Evolutionary conservation across 805 yeast species (phyloP).

Genomic region (Torulaspora franciscae): DNA sequence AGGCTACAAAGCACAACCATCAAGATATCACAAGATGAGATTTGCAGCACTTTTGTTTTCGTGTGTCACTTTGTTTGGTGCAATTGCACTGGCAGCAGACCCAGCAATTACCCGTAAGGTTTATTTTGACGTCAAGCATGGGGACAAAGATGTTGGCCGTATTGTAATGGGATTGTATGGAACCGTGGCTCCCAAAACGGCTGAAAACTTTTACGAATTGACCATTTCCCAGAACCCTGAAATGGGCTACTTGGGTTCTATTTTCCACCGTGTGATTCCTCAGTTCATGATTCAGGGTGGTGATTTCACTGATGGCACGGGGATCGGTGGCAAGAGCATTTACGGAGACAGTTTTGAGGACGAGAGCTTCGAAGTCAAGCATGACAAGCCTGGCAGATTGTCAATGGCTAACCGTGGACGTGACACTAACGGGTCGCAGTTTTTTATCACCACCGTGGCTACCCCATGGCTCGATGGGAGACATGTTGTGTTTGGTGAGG

Average conservation of each 20-base stretch:
- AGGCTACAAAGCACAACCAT: not conserved
- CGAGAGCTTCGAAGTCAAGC: conserved; percentile 64
- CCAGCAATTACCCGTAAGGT: conserved; percentile 65
- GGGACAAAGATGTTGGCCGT: conserved; percentile 71
- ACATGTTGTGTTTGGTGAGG: conserved; percentile 97
- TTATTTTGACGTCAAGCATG: conserved; percentile 80
- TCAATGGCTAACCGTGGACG: conserved; percentile 80
- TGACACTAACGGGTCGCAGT: conserved; percentile 88
- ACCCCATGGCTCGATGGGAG: conserved; percentile 90
- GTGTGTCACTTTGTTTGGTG: conserved; percentile 13
- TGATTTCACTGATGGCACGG: conserved; percentile 65
- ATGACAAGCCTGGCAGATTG: conserved; percentile 61
- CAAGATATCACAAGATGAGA: conserved; percentile 11
- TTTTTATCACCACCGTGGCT: conserved; percentile 78
- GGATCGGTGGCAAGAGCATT: conserved; percentile 71
- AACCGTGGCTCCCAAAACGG: conserved; percentile 80
- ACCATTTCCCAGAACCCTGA: conserved; percentile 68
- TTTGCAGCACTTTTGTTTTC: conserved; percentile 15
- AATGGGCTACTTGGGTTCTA: conserved; percentile 55
- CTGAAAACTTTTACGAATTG: conserved; percentile 79
- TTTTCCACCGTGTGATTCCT: conserved; percentile 70
- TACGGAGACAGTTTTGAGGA: conserved; percentile 64
- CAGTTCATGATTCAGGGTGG: conserved; percentile 79
- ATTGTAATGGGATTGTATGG: conserved; percentile 86
- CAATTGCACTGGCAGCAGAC: conserved; percentile 24